Percentiles rank a stretch among this genome's conserved stretches.
Evolutionary conservation across 805 yeast genomes (phyloP).

Genomic region (Teunomyces cretensis): DNA sequence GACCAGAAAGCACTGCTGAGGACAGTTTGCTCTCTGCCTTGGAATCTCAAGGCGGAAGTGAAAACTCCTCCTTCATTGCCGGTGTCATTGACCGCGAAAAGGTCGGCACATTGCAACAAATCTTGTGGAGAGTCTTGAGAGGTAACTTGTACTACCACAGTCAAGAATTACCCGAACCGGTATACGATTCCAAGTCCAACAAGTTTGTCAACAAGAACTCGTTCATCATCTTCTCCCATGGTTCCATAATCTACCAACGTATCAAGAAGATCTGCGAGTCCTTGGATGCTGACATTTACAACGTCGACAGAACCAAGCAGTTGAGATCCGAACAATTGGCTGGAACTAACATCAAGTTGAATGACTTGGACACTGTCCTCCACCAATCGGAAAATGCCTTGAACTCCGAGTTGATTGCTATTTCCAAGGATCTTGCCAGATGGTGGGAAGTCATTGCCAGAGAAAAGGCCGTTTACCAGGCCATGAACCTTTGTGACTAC

Average conservation of each 20-base stretch:
- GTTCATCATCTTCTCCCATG: constrained; percentile 91
- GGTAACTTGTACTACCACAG: constrained; percentile 85
- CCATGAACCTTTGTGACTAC: constrained; percentile 76
- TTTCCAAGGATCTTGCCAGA: constrained; percentile 68
- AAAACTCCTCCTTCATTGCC: constrained; percentile 50
- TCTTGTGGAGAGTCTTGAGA: constrained; percentile 88
- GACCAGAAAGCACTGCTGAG: constrained; percentile 18
- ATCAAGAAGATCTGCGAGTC: constrained; percentile 86
- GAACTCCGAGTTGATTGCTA: constrained; percentile 71
- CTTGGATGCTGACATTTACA: constrained; percentile 75
- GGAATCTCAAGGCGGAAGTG: constrained; percentile 32
- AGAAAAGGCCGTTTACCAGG: constrained; percentile 80
- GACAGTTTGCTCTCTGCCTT: constrained; percentile 37
- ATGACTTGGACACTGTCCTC: constrained; percentile 36
- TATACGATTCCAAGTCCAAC: constrained; percentile 61
- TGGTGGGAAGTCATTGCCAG: constrained; percentile 64
- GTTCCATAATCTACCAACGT: constrained; percentile 67
- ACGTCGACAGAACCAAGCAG: constrained; percentile 45
- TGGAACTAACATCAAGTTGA: constrained; percentile 25
- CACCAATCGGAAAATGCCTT: constrained; percentile 60
- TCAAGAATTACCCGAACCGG: constrained; percentile 66
- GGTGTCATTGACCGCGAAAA: constrained; percentile 81
- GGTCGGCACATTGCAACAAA: constrained; percentile 70
- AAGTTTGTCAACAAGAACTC: constrained; percentile 69
- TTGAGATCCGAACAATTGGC: constrained; percentile 31